phyloP scores from a whole-genome alignment of 1,139 yeast species.

The Lipomyces yarrowii region DNA sequence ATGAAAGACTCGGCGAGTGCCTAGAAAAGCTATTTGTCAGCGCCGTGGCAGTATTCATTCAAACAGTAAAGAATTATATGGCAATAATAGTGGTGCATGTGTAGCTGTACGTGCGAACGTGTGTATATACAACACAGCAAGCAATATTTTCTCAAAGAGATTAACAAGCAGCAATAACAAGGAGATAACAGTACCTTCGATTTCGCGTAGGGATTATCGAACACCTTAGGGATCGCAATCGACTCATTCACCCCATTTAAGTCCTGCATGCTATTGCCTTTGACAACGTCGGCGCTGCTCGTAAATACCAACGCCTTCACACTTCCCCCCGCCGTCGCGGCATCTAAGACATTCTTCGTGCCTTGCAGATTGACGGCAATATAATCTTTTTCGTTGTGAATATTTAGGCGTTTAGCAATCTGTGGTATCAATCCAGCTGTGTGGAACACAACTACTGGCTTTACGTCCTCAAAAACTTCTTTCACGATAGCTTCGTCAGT shows the following conservation, averaged over 20 bases:
- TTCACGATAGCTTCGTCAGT: not conserved
- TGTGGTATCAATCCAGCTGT: constrained; percentile 1
- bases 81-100: not conserved
- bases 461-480: not conserved
- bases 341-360: constrained; percentile 1
- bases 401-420: constrained; percentile 2
- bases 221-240: not conserved
- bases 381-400: not conserved
- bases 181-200: not conserved
- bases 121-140: not conserved
- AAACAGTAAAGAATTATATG: not conserved
- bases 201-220: not conserved
- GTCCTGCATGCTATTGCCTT: constrained; percentile 1
- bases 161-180: not conserved
- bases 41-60: not conserved
- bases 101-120: not conserved
- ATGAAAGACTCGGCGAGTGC: not conserved
- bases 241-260: not conserved
- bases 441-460: not conserved
- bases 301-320: constrained; percentile 1
- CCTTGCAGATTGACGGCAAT: not conserved
- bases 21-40: not conserved
- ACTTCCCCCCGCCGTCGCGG: not conserved
- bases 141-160: not conserved
- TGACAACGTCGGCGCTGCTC: not conserved